Evolutionary conservation across 257 asterid species (phyloP).

Genomic region (Primulina huaijiensis): DNA sequence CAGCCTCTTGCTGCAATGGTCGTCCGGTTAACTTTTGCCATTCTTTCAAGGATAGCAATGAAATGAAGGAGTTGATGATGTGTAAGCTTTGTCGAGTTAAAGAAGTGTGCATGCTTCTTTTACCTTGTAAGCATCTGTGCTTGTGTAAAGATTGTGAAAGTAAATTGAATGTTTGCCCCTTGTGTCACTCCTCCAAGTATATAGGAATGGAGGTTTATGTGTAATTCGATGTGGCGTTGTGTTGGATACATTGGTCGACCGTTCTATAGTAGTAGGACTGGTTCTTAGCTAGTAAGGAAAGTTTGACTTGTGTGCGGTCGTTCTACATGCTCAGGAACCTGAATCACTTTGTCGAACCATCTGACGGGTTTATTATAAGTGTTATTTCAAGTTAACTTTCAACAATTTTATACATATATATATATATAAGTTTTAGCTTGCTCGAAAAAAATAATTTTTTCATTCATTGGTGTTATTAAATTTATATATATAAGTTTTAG

Average conservation of each 20-base stretch:
- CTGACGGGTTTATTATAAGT: background rate
- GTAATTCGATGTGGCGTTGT: conserved; percentile 33
- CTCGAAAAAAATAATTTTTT: too few species aligned
- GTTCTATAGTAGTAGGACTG: conserved; percentile 16
- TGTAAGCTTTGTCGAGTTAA: conserved; percentile 86
- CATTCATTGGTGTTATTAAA: too few species aligned
- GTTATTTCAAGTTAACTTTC: background rate
- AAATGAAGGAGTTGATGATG: conserved; percentile 56
- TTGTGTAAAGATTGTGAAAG: conserved; percentile 89
- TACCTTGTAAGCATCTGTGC: conserved; percentile 97
- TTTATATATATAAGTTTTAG: too few species aligned
- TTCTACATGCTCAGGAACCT: background rate
- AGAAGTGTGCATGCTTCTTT: conserved; percentile 75
- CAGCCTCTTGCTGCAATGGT: conserved; percentile 83
- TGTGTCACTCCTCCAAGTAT: conserved; percentile 75
- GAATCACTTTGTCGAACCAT: background rate
- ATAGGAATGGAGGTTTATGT: conserved; percentile 87
- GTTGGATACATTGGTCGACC: conserved; percentile 22
- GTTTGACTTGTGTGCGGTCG: background rate
- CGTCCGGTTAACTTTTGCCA: conserved; percentile 43
- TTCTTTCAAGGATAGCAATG: conserved; percentile 45
- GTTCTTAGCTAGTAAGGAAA: background rate
- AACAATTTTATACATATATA: too few species aligned
- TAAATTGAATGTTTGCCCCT: conserved; percentile 68
- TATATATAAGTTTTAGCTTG: too few species aligned